Conservation (phyloP, 495 filamentous ascomycete species). For the Lasiosphaeris hirsuta region DNA sequence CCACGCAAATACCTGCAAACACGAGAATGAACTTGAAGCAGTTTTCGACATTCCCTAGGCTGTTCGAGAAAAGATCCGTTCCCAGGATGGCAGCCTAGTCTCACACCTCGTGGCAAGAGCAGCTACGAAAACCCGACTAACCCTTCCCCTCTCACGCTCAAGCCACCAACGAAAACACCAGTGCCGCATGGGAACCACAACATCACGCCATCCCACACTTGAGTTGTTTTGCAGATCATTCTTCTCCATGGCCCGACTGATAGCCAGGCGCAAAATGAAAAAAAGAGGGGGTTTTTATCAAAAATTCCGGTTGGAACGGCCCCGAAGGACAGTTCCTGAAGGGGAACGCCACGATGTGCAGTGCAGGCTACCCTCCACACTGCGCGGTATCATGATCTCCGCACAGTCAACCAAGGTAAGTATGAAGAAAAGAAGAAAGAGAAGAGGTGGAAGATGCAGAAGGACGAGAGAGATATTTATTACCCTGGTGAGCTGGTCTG, state of each 20-base stretch:
- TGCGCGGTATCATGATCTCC: constrained; percentile 30
- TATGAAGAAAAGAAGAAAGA: constrained; percentile 34
- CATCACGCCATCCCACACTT: no score
- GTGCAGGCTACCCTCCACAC: constrained; percentile 32
- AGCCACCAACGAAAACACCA: no score
- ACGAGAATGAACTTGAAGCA: no score
- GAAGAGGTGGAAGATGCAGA: constrained; percentile 10
- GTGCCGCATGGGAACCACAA: no score
- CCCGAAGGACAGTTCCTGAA: constrained; percentile 38
- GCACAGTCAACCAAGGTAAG: constrained; percentile 35
- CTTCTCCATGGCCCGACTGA: constrained; percentile 30
- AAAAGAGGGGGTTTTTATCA: constrained; percentile 27
- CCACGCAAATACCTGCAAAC: no score
- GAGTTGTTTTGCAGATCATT: background rate
- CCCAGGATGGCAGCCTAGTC: no score
- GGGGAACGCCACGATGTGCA: constrained; percentile 35
- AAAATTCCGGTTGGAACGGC: constrained; percentile 40
- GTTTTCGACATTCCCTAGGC: no score
- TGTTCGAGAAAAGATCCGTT: no score
- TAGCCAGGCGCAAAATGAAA: constrained; percentile 30
- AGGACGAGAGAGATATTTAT: constrained; percentile 10
- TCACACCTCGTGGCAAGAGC: no score
- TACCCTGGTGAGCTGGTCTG: constrained; percentile 10
- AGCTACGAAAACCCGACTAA: no score
- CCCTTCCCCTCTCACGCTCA: no score